These are phyloP conservation scores for Angomonas ambiguus DNA, from an alignment of 208 protist species.

Conservation along the genomic window DNA sequence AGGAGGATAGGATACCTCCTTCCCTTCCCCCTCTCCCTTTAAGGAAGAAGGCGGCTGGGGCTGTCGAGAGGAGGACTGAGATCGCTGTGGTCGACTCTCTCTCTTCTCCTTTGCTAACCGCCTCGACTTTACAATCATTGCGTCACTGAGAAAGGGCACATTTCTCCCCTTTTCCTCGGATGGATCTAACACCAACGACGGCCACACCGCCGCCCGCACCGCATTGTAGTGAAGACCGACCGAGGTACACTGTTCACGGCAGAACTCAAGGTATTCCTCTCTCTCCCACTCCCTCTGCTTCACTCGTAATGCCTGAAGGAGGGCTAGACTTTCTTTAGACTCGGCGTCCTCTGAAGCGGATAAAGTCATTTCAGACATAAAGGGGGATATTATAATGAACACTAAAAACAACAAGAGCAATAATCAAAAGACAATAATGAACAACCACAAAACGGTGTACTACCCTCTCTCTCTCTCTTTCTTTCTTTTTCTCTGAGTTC, in stretches of 20 bases:
- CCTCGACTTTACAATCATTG: slow-evolving; percentile 20
- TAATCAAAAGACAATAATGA: no score
- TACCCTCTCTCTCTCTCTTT: no score
- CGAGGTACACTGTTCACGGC: slow-evolving; percentile 22
- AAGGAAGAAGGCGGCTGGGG: no score
- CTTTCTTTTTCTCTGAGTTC: no score
- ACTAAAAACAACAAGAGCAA: neutral
- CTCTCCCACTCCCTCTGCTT: slow-evolving; percentile 5
- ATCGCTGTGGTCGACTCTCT: slow-evolving; percentile 5
- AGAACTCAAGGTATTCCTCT: slow-evolving; percentile 37
- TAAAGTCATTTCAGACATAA: no score
- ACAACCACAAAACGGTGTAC: no score
- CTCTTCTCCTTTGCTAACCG: neutral
- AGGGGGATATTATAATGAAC: no score
- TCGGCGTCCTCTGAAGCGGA: neutral
- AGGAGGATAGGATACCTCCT: neutral
- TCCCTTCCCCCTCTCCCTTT: neutral
- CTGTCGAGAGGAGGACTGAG: neutral
- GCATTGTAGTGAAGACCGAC: slow-evolving; percentile 29
- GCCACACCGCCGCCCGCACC: slow-evolving; percentile 55
- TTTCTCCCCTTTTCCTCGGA: neutral
- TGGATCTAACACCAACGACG: slow-evolving; percentile 35
- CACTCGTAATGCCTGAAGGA: neutral
- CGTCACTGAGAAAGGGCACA: slow-evolving; percentile 39
- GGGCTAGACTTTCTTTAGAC: neutral